Evolutionary conservation across 1,139 yeast species (phyloP).

Genomic region (Yamadazyma triangularis): DNA sequence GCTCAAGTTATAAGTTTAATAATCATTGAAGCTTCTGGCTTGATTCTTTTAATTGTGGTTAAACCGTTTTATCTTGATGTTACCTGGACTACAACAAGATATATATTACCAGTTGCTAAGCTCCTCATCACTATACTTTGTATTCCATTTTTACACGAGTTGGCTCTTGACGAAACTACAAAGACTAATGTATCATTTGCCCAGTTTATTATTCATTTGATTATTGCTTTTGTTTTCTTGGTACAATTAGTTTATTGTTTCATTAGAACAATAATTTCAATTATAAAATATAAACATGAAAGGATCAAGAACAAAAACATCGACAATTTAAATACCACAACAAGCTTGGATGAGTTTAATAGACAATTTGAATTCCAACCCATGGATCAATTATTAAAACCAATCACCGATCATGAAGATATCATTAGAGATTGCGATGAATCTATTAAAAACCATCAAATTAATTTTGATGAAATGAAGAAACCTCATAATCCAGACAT

Average conservation of each 20-base stretch:
- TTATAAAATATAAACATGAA: slow-evolving; percentile 11
- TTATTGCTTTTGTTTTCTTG: slow-evolving; percentile 34
- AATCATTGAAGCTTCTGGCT: slow-evolving; percentile 28
- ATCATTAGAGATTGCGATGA: not conserved
- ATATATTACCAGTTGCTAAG: slow-evolving; percentile 34
- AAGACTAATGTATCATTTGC: slow-evolving; percentile 40
- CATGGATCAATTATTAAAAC: slow-evolving; percentile 9
- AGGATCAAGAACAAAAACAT: slow-evolving; percentile 1
- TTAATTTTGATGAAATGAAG: not conserved
- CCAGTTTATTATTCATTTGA: slow-evolving; percentile 35
- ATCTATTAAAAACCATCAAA: not conserved
- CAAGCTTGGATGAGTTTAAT: slow-evolving; percentile 21
- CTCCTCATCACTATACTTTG: slow-evolving; percentile 36
- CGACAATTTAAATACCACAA: slow-evolving; percentile 4
- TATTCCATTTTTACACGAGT: slow-evolving; percentile 34
- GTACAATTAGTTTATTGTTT: slow-evolving; percentile 30
- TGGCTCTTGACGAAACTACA: slow-evolving; percentile 27
- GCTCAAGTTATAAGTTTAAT: slow-evolving; percentile 42
- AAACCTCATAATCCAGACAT: slow-evolving; percentile 6
- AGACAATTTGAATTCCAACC: slow-evolving; percentile 33
- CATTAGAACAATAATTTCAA: slow-evolving; percentile 21
- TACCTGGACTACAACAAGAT: slow-evolving; percentile 35
- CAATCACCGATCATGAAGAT: slow-evolving; percentile 3
- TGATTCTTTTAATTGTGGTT: slow-evolving; percentile 24
- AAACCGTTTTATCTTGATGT: slow-evolving; percentile 40